Base-by-base conservation (phyloP, 2,329 filamentous ascomycete species). In the Botrytis elliptica region DNA sequence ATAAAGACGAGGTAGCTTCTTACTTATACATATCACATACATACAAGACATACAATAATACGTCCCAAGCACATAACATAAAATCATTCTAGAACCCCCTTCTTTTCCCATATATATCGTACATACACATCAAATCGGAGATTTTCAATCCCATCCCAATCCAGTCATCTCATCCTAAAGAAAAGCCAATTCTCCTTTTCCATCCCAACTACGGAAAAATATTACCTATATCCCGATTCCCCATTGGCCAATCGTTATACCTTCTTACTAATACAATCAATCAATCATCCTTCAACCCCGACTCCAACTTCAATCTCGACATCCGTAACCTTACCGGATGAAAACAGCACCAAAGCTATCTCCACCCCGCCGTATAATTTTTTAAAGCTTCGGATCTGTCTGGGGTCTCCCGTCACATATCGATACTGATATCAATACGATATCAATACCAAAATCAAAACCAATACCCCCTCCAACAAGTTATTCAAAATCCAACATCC, bases 181-280 rank as follows among this genome's bases (percentile, higher is more conserved):
- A 65, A 25, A 33, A 65, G 42, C 63, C 42, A 65, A n/a, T 46
- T 33, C 63, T 65, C 42, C 63, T 65, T 36, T 65, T 46, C 62
- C 62, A 44, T 64, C 25, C 62, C 18, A 44, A 29, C 16, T 25
- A 64, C 38, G 7, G 16, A 46, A 12, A 33, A 10, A 65, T 8
- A 46, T 46, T 33, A 5, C 20, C 1, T 8, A 12, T 20, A 29
- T 29, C 29, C 29, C 29, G 29, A 29, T 29, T 29, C 33, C 20
- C 22, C 18, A 66, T 66, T 49, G 63, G 63, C 10, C 63, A 49
- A 66, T 25, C 42, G 14, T 10, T 36, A 25, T 25, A 36, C 7
- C 25, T 66, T 49, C 42, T 36, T 44, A 65, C 42, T 42, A 42
- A 42, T 42, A 29, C 33, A 36, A 49, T 12, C 22, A 20, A 12